Evolutionary conservation across 768 basidiomycete species (phyloP).

Genomic region (Mycena metata): DNA sequence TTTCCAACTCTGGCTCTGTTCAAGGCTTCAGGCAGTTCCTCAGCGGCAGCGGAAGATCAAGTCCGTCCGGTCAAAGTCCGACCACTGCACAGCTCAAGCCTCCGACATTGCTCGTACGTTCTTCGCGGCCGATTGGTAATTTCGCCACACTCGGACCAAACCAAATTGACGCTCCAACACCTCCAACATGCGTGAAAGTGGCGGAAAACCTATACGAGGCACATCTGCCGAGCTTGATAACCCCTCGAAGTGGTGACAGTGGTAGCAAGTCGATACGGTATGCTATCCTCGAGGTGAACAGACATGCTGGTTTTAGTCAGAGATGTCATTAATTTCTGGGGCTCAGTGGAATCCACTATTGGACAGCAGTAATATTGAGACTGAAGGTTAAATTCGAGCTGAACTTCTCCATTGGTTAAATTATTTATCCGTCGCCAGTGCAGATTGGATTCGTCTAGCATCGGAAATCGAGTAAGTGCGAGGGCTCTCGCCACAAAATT

Average conservation of each 20-base stretch:
- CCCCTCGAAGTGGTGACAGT: conserved; percentile 78
- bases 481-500: background rate
- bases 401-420: conserved; percentile 14
- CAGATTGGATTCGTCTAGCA: conserved; percentile 93
- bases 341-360: conserved; percentile 86
- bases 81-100: conserved; percentile 45
- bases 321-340: conserved; percentile 31
- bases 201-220: conserved; percentile 80
- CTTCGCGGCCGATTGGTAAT: conserved; percentile 75
- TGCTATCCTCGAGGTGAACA: conserved; percentile 83
- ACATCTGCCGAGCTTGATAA: conserved; percentile 80
- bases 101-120: conserved; percentile 70
- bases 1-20: conserved; percentile 84
- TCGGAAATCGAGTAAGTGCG: conserved; percentile 79
- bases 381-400: conserved; percentile 64
- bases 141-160: conserved; percentile 52
- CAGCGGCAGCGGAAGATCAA: conserved; percentile 75
- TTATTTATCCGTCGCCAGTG: conserved; percentile 22
- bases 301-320: conserved; percentile 13
- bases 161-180: conserved; percentile 41
- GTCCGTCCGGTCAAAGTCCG: conserved; percentile 51
- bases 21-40: conserved; percentile 83
- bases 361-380: conserved; percentile 92
- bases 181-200: conserved; percentile 62
- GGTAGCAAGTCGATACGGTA: conserved; percentile 84